Base-by-base conservation (phyloP, 73 alveolate genomes). In the Stentor roeselii region DNA sequence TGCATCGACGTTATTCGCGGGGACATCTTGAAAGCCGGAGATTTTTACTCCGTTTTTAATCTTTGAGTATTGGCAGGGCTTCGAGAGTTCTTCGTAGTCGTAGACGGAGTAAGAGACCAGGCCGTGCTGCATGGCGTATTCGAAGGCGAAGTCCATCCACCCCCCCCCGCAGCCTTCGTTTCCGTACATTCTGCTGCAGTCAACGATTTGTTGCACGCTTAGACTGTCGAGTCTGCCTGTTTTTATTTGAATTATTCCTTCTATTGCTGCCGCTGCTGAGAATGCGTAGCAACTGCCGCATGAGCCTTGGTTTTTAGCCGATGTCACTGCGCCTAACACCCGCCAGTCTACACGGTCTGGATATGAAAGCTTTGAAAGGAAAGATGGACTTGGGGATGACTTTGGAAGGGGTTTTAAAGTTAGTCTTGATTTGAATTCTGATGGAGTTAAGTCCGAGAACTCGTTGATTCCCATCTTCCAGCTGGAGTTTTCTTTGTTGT, bases 111-210 rank as follows among this genome's bases (percentile, higher is more conserved):
- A 88, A 36, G 84, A 15, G 39, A 76, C 87, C 34, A 85, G 34
- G 3, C 90, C 92, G 34, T 74, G 42, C 3, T 78, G 59, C 32
- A 60, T 36, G 3, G 77, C 82, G 83, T 90, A 93, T 35, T 90
- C 84, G 85, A 92, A 90, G 21, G 95, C 94, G 36, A 39, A 34
- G 15, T 88, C 92, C 91, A 59, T 77, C 84, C 75, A 59, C 3
- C 97, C 97, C 21, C 97, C 97, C 58, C 78, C 59, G 86, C 97
- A 92, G 39, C 97, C 97, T 36, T 75, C 38, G 59, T 82, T 87
- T 4, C 82, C 93, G 36, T 60, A 86, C 42, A 84, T 75, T 38
- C 42, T 59, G 21, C 93, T 88, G 89, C 98, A 96, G 90, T 96
- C 99, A 78, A 95, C 96, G 50, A 93, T 82, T 75, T 92, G 76